Conservation (phyloP, 306 rosid species). For the Medicago ruthenica region DNA sequence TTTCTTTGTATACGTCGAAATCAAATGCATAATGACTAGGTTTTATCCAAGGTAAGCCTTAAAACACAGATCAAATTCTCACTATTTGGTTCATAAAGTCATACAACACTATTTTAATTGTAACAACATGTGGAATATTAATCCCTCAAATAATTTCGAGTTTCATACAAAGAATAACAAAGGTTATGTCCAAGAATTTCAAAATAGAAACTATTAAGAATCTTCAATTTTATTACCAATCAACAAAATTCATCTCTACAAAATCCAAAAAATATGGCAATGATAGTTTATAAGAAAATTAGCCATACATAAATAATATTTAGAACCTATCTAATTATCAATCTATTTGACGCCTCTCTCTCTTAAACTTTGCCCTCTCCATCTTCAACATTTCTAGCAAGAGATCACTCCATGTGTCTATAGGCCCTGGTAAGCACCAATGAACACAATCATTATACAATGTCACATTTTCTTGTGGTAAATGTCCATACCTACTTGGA, state of each 20-base stretch:
- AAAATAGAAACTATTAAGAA: too few species aligned
- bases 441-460: constrained; percentile 87
- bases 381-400: constrained; percentile 74
- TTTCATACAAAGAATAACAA: too few species aligned
- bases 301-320: background rate
- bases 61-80: too few species aligned
- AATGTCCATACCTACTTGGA: constrained; percentile 82
- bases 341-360: constrained; percentile 42
- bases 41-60: too few species aligned
- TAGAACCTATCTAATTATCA: constrained; percentile 1
- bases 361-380: constrained; percentile 59
- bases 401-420: constrained; percentile 86
- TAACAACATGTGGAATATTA: too few species aligned
- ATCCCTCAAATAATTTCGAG: too few species aligned
- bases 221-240: background rate
- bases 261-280: constrained; percentile 17
- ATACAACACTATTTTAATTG: too few species aligned
- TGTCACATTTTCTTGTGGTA: constrained; percentile 72
- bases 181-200: too few species aligned
- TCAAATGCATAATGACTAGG: too few species aligned
- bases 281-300: constrained; percentile 10
- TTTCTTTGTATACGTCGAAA: too few species aligned
- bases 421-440: constrained; percentile 91
- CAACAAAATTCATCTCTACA: background rate
- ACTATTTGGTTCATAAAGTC: too few species aligned